Evolutionary conservation across 1,284 basidiomycete species (phyloP).

Genomic region (Tremellales sp.): DNA sequence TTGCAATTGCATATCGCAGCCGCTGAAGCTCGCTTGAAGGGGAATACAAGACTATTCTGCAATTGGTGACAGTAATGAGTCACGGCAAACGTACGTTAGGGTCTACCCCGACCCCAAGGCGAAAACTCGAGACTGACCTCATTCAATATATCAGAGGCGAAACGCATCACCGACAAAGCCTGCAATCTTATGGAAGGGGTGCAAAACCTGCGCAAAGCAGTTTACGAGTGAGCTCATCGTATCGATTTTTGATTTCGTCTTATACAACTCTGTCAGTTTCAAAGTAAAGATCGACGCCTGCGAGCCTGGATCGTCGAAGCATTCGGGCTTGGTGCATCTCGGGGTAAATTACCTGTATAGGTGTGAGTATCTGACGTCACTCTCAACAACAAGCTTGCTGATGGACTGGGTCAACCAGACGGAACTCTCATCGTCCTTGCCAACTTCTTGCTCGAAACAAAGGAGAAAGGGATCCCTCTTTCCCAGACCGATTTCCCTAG

Average conservation of each 20-base stretch:
- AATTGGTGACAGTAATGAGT: slow-evolving; percentile 56
- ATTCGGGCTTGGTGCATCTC: slow-evolving; percentile 66
- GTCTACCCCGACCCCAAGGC: background rate
- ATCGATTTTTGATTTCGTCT: background rate
- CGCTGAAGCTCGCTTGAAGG: slow-evolving; percentile 54
- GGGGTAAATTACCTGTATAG: slow-evolving; percentile 78
- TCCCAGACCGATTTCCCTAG: slow-evolving; percentile 59
- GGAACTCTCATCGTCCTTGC: slow-evolving; percentile 91
- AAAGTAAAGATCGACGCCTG: slow-evolving; percentile 83
- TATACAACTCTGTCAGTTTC: slow-evolving; percentile 56
- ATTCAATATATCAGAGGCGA: slow-evolving; percentile 62
- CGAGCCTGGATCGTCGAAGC: slow-evolving; percentile 71
- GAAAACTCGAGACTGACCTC: background rate
- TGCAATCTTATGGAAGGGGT: slow-evolving; percentile 87
- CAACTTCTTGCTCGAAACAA: slow-evolving; percentile 85
- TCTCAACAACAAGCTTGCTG: background rate
- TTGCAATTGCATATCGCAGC: background rate
- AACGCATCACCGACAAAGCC: slow-evolving; percentile 80
- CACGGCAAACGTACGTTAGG: slow-evolving; percentile 40
- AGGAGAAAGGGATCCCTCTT: slow-evolving; percentile 49
- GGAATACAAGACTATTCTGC: slow-evolving; percentile 95
- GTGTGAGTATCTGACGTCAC: slow-evolving; percentile 20
- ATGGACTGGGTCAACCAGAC: slow-evolving; percentile 58
- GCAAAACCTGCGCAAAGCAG: slow-evolving; percentile 85
- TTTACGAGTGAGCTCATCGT: slow-evolving; percentile 67